Percentiles rank a stretch among this genome's conserved stretches.
Evolutionary conservation across 441 rosid species (phyloP).

Genomic region (Gossypium trilobum): DNA sequence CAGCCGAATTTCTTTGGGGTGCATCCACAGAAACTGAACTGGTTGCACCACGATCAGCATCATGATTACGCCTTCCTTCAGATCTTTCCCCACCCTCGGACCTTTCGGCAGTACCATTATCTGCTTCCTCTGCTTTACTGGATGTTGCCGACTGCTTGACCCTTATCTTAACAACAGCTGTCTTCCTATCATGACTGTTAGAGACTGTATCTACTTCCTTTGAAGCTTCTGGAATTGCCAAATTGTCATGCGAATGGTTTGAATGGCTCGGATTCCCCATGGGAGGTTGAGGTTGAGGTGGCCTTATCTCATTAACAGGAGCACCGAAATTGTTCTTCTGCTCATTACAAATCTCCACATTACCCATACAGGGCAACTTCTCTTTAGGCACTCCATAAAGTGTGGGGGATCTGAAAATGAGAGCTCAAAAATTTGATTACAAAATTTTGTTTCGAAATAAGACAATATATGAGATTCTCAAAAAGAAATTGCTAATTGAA

Average conservation of each 20-base stretch:
- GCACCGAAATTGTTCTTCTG: slow-evolving; percentile 43
- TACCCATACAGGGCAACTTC: slow-evolving; percentile 41
- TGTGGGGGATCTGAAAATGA: slow-evolving; percentile 62
- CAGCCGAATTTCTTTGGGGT: slow-evolving; percentile 64
- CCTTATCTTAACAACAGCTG: slow-evolving; percentile 58
- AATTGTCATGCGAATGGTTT: slow-evolving; percentile 14
- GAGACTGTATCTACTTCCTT: slow-evolving; percentile 39
- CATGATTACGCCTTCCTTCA: slow-evolving; percentile 43
- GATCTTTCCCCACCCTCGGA: slow-evolving; percentile 45
- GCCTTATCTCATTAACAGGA: slow-evolving; percentile 38
- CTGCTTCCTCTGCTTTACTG: slow-evolving; percentile 65
- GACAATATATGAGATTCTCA: background rate
- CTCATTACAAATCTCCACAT: slow-evolving; percentile 53
- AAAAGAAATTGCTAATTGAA: background rate
- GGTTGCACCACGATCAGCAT: slow-evolving; percentile 44
- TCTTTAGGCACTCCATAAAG: slow-evolving; percentile 80
- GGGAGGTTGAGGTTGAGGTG: slow-evolving; percentile 29
- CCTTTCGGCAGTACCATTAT: slow-evolving; percentile 60
- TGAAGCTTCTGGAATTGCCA: slow-evolving; percentile 17
- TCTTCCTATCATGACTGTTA: slow-evolving; percentile 29
- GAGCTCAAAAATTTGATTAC: slow-evolving; percentile 9
- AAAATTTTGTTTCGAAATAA: background rate
- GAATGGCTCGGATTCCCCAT: slow-evolving; percentile 23
- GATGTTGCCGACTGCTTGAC: slow-evolving; percentile 58
- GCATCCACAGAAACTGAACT: slow-evolving; percentile 97